Conservation (phyloP, 148 eudicot species). For the Dysphania ambrosioides region DNA sequence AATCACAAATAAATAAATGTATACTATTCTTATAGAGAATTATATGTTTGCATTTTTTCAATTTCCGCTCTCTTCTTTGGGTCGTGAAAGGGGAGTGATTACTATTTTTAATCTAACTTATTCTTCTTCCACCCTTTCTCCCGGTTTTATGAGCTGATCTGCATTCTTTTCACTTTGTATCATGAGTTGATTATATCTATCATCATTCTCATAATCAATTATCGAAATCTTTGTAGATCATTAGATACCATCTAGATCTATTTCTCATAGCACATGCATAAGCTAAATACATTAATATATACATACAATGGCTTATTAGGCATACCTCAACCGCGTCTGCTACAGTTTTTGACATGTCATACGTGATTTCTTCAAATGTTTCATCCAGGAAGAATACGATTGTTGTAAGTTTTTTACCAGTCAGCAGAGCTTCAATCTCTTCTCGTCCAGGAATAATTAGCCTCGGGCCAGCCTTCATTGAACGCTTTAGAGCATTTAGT, state of each 20-base stretch:
- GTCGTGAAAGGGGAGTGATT: too few species aligned
- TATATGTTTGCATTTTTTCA: too few species aligned
- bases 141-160: not conserved
- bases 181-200: not conserved
- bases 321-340: constrained; percentile 97
- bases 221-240: not conserved
- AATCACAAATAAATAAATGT: too few species aligned
- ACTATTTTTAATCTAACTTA: too few species aligned
- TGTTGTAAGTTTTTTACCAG: constrained; percentile 83
- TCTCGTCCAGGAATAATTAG: constrained; percentile 82
- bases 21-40: too few species aligned
- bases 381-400: constrained; percentile 97
- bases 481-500: constrained; percentile 77
- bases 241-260: not conserved
- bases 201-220: too few species aligned
- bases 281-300: not conserved
- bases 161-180: not conserved
- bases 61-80: too few species aligned
- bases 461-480: constrained; percentile 97
- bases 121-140: not conserved
- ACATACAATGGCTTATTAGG: constrained; percentile 4
- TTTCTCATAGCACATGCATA: not conserved
- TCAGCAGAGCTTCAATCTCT: constrained; percentile 91
- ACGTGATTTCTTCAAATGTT: constrained; percentile 94
- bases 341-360: constrained; percentile 93